A percentile compares a stretch with the other conserved stretches of the same genome.
Conservation (phyloP, 2,329 filamentous ascomycete genomes). For the Byssoonygena ceratinophila region DNA sequence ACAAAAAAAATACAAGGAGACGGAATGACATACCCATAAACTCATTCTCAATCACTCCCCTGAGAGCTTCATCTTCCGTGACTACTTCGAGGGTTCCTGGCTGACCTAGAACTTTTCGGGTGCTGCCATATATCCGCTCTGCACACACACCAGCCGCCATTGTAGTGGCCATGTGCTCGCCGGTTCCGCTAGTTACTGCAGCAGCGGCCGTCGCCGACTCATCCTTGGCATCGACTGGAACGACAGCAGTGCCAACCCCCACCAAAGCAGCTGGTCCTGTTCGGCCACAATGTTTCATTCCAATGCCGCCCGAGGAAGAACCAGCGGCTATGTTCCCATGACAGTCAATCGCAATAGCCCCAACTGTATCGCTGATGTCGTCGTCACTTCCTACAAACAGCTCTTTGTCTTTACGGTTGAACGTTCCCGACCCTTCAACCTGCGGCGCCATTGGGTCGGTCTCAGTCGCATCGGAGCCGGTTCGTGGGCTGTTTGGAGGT, state of each 20-base stretch:
- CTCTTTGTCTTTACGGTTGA: background rate
- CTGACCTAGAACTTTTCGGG: constrained; percentile 47
- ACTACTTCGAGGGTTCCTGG: constrained; percentile 53
- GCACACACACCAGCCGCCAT: constrained; percentile 82
- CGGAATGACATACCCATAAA: constrained; percentile 57
- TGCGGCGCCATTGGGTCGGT: too few species aligned
- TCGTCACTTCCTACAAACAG: constrained; percentile 33
- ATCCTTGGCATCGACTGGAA: constrained; percentile 65
- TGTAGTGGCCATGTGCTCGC: constrained; percentile 95
- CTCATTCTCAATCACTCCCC: constrained; percentile 70
- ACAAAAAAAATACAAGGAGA: background rate
- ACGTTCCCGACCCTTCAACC: background rate
- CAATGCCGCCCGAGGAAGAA: constrained; percentile 93
- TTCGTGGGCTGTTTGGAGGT: background rate
- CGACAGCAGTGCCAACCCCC: constrained; percentile 77
- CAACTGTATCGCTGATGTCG: constrained; percentile 83
- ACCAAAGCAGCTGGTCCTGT: constrained; percentile 88
- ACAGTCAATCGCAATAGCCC: constrained; percentile 83
- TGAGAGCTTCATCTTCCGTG: constrained; percentile 67
- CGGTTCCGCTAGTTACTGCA: constrained; percentile 83
- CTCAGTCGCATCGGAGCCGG: background rate
- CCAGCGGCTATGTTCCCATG: constrained; percentile 82
- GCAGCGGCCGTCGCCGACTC: constrained; percentile 60
- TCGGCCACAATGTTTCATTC: constrained; percentile 91
- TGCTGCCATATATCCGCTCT: constrained; percentile 64